Evolutionary conservation across 495 filamentous ascomycete species (phyloP).

Genomic region (Trichoderma erinaceum): DNA sequence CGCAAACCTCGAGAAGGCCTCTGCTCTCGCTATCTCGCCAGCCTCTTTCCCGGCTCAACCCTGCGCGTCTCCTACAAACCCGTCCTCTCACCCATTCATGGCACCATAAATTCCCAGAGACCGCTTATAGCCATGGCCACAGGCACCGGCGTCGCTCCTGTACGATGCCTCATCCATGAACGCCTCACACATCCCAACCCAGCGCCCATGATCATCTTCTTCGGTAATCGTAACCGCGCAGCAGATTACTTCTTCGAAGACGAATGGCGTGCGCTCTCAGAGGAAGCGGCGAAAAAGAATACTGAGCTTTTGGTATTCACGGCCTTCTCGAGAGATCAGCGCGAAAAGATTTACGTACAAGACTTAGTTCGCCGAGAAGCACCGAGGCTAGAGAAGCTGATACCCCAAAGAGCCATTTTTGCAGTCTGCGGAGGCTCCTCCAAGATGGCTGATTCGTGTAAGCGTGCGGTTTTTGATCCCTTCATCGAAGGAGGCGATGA

Average conservation of each 20-base stretch:
- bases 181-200: conserved; percentile 32
- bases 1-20: conserved; percentile 80
- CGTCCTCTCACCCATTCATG: conserved; percentile 18
- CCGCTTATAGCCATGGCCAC: conserved; percentile 79
- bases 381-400: conserved; percentile 48
- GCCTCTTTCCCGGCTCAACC: conserved; percentile 49
- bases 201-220: conserved; percentile 54
- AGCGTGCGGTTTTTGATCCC: conserved; percentile 70
- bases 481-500: conserved; percentile 35
- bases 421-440: conserved; percentile 81
- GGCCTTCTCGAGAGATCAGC: conserved; percentile 69
- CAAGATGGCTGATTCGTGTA: conserved; percentile 83
- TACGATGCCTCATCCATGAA: conserved; percentile 74
- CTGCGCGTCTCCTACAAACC: conserved; percentile 50
- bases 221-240: conserved; percentile 65
- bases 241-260: conserved; percentile 74
- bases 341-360: conserved; percentile 83
- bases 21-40: conserved; percentile 77
- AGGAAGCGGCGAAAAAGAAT: conserved; percentile 11
- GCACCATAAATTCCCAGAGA: conserved; percentile 16
- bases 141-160: conserved; percentile 86
- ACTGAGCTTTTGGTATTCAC: conserved; percentile 51
- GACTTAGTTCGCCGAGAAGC: conserved; percentile 64
- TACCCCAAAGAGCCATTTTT: conserved; percentile 36
- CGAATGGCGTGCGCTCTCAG: conserved; percentile 56